Evolutionary conservation across 106 monocot genomes (phyloP).

Genomic region (Posidonia australis): DNA sequence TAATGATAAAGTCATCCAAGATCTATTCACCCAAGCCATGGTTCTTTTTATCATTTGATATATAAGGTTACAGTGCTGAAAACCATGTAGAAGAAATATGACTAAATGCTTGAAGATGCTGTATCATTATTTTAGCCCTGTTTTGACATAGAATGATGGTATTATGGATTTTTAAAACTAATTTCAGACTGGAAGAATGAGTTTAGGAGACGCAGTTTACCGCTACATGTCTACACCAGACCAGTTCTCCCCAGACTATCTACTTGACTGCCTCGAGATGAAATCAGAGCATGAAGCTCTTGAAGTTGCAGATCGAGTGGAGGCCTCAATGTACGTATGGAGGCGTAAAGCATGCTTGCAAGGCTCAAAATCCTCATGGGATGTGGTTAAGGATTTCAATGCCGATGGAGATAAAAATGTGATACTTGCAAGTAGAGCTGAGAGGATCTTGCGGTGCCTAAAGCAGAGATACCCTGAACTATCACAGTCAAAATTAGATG

Average conservation of each 20-base stretch:
- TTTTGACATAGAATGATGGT: background rate
- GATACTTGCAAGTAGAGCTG: conserved; percentile 59
- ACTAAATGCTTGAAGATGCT: too few species aligned
- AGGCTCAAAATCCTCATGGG: conserved; percentile 55
- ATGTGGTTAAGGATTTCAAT: conserved; percentile 57
- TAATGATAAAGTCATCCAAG: too few species aligned
- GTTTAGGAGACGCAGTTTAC: conserved; percentile 59
- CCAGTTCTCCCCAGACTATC: conserved; percentile 55
- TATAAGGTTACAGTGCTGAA: too few species aligned
- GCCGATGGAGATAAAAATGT: conserved; percentile 57
- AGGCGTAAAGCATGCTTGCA: conserved; percentile 43
- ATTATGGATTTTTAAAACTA: background rate
- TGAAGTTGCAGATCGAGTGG: conserved; percentile 57
- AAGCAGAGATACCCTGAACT: conserved; percentile 66
- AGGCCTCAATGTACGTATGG: conserved; percentile 77
- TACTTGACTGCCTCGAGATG: conserved; percentile 52
- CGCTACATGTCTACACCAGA: conserved; percentile 35
- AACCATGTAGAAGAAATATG: too few species aligned
- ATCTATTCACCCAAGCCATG: too few species aligned
- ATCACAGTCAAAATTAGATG: conserved; percentile 75
- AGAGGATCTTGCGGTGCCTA: conserved; percentile 36
- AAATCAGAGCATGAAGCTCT: conserved; percentile 72
- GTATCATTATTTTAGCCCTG: background rate
- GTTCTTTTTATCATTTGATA: too few species aligned
- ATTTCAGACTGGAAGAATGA: conserved; percentile 49